Percentiles rank a stretch among this genome's conserved stretches.
These are phyloP conservation scores for Sclerotinia sclerotiorum DNA, from an alignment of 2,329 filamentous ascomycete species.

Conservation along the genomic window DNA sequence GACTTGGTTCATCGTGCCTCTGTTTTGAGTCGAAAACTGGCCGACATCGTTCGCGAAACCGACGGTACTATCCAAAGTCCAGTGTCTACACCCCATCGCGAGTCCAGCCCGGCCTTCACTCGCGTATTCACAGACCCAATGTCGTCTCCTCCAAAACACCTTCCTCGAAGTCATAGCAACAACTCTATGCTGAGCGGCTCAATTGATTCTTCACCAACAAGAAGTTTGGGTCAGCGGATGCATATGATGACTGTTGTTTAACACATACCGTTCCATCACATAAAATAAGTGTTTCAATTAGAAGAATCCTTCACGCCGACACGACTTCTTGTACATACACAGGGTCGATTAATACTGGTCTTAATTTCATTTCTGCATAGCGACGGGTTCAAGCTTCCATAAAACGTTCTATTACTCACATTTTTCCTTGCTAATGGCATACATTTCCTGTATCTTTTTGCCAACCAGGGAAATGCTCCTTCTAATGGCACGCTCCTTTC, in stretches of 20 bases:
- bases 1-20: slow-evolving; percentile 63
- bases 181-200: slow-evolving; percentile 54
- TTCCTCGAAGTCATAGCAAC: slow-evolving; percentile 54
- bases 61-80: slow-evolving; percentile 60
- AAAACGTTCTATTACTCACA: slow-evolving; percentile 17
- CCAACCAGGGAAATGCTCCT: slow-evolving; percentile 11
- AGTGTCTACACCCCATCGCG: slow-evolving; percentile 49
- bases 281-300: not conserved
- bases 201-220: slow-evolving; percentile 53
- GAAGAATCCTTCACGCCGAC: slow-evolving; percentile 5
- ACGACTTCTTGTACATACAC: slow-evolving; percentile 24
- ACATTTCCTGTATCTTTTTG: slow-evolving; percentile 11
- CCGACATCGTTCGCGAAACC: slow-evolving; percentile 58
- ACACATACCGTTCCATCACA: slow-evolving; percentile 23
- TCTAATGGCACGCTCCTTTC: slow-evolving; percentile 18
- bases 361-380: slow-evolving; percentile 25
- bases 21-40: slow-evolving; percentile 58
- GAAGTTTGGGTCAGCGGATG: slow-evolving; percentile 53
- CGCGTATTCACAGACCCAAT: slow-evolving; percentile 64
- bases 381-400: slow-evolving; percentile 20
- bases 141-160: slow-evolving; percentile 52
- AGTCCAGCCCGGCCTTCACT: slow-evolving; percentile 67
- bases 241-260: slow-evolving; percentile 63
- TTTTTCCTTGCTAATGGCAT: slow-evolving; percentile 15
- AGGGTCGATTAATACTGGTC: not conserved